Evolutionary conservation across 129 eudicot genomes (phyloP).

Genomic region (Tagetes erecta): DNA sequence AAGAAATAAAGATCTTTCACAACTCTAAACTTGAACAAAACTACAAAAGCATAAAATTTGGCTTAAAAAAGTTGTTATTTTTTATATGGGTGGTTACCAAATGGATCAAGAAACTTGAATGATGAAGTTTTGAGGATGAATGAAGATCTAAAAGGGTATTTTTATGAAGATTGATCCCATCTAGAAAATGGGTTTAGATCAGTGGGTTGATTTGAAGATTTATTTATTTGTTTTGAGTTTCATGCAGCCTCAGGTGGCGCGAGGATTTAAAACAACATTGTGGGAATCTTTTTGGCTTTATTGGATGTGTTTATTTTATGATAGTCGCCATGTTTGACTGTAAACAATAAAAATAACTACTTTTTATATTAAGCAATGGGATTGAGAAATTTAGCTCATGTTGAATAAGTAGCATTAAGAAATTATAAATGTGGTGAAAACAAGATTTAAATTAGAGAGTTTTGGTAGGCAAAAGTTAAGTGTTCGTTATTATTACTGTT

Average conservation of each 20-base stretch:
- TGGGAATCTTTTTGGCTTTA: slow-evolving; percentile 3
- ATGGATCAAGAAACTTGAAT: background rate
- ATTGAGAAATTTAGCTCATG: too few species aligned
- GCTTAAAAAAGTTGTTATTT: background rate
- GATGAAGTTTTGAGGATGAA: background rate
- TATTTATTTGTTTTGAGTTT: background rate
- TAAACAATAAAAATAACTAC: background rate
- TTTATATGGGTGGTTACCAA: background rate
- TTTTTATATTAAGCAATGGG: too few species aligned
- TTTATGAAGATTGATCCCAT: slow-evolving; percentile 1
- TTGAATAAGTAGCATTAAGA: too few species aligned
- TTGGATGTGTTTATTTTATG: background rate
- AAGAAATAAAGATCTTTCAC: slow-evolving; percentile 5
- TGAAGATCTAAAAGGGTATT: background rate
- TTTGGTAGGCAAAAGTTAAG: too few species aligned
- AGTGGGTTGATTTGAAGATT: background rate
- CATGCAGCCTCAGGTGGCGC: background rate
- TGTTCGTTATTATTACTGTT: too few species aligned
- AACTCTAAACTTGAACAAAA: too few species aligned
- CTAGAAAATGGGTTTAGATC: background rate
- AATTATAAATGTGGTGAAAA: too few species aligned
- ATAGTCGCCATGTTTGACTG: background rate
- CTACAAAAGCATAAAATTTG: too few species aligned
- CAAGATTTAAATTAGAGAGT: too few species aligned
- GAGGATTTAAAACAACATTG: background rate